Base-by-base conservation (phyloP, 768 basidiomycete species). In the Lactarius evosmus region DNA sequence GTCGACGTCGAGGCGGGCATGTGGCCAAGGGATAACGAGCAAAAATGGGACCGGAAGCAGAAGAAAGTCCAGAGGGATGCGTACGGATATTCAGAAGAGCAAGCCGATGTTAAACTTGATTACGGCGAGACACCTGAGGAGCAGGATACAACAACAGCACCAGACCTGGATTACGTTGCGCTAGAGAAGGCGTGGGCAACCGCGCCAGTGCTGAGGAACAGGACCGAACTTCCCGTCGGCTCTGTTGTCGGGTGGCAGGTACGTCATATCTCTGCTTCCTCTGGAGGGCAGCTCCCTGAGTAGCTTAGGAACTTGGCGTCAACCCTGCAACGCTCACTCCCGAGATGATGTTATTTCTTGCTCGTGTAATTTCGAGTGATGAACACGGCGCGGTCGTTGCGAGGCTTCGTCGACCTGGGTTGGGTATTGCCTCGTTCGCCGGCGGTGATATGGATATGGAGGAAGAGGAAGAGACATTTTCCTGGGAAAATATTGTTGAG, bases 1-100 rank as follows among this genome's bases (percentile, higher is more conserved):
- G 78, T 90, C 2, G 86, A 91, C 65, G 86, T 90, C 29, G 87
- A 88, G 68, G 80, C 77, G 29, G 80, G 77, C 1, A 63, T 78
- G 69, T 77, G 70, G 75, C 74, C 72, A 61, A 30, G 55, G 49
- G 32, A 58, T 58, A 60, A 58, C 64, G 22, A 66, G 6, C 54
- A 34, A 52, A 19, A 7, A 12, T 52, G 65, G 65, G 50, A 66
- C n/a, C 19, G 69, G 40, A 77, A 75, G 62, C 74, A 74, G 61
- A 80, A 76, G 67, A 78, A 75, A 63, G 72, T 72, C 54, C 71
- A 73, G 61, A 73, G 70, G 36, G 68, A 69, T 38, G 61, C 55
- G 29, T 55, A 64, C 38, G 56, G 53, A 36, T 40, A 49, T 22
- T 62, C 60, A n/a, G 63, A 70, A 17, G 60, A 66, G 29, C 55